These are phyloP conservation scores for Salisapilia sapeloensis DNA, from an alignment of 352 stramenopile species.

Conservation along the genomic window DNA sequence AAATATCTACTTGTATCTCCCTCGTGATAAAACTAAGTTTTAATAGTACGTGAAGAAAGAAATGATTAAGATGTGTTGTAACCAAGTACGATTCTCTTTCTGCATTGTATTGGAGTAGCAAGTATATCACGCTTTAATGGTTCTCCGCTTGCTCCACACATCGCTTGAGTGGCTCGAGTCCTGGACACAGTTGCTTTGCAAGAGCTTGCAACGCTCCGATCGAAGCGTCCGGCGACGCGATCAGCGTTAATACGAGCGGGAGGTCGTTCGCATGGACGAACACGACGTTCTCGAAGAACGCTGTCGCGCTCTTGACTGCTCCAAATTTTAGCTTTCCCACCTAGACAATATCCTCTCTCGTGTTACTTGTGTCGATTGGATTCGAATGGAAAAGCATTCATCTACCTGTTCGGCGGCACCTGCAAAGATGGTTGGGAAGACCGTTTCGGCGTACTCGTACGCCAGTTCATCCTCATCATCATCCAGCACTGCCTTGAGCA, in stretches of 20 bases:
- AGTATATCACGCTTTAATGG: too few relatives aligned
- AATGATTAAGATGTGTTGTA: too few relatives aligned
- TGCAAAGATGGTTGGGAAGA: conserved; percentile 62
- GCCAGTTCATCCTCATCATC: conserved; percentile 21
- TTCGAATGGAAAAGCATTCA: background rate
- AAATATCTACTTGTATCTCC: too few relatives aligned
- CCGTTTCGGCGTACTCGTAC: conserved; percentile 63
- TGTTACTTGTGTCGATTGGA: background rate
- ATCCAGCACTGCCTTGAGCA: conserved; percentile 40
- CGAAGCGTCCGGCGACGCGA: conserved; percentile 37
- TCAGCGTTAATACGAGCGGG: conserved; percentile 61
- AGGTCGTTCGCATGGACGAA: conserved; percentile 64
- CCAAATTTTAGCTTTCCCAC: conserved; percentile 72
- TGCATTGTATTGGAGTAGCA: too few relatives aligned
- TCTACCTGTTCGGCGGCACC: conserved; percentile 51
- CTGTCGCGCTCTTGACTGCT: conserved; percentile 44
- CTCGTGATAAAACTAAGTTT: too few relatives aligned
- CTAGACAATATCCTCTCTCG: conserved; percentile 6
- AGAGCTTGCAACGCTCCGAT: conserved; percentile 42
- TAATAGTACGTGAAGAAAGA: too few relatives aligned
- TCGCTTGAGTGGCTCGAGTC: conserved; percentile 48
- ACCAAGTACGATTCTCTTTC: too few relatives aligned
- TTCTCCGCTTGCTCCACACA: conserved; percentile 58
- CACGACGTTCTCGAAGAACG: conserved; percentile 55
- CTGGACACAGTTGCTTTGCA: conserved; percentile 27